These are phyloP conservation scores for Dactylellina drechsleri DNA, from an alignment of 2,329 filamentous ascomycete species.

Conservation along the genomic window DNA sequence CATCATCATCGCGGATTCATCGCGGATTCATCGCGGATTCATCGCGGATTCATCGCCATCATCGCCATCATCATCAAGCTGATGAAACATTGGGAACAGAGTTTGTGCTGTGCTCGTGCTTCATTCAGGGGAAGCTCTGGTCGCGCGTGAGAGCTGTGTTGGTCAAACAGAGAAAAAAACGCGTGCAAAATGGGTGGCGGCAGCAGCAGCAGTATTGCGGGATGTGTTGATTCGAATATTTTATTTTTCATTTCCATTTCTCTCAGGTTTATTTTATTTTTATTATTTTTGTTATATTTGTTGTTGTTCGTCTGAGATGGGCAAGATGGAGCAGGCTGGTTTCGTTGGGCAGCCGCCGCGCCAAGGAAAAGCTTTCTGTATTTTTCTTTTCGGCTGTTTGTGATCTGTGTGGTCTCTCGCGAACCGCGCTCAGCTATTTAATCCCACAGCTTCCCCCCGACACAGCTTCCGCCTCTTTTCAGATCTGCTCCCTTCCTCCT, in stretches of 20 bases:
- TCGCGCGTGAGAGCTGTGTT: not conserved
- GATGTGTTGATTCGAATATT: slow-evolving; percentile 18
- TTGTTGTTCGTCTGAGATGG: slow-evolving; percentile 29
- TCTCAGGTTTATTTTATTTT: not conserved
- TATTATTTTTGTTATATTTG: slow-evolving; percentile 5
- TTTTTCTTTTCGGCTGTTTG: slow-evolving; percentile 13
- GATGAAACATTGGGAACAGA: not conserved
- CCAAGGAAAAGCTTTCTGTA: slow-evolving; percentile 11
- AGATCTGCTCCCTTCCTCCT: slow-evolving; percentile 55
- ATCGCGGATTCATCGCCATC: no score
- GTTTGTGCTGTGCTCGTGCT: not conserved
- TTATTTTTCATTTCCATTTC: slow-evolving; percentile 14
- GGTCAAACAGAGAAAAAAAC: not conserved
- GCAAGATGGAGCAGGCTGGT: no score
- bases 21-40: no score
- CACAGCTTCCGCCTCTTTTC: slow-evolving; percentile 58
- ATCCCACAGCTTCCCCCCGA: slow-evolving; percentile 55
- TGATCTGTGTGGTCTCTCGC: slow-evolving; percentile 50
- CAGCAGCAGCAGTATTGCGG: not conserved
- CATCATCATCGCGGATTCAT: no score
- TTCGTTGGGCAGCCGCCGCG: slow-evolving; percentile 42
- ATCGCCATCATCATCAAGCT: no score
- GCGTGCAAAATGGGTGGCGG: not conserved
- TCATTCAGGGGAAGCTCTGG: not conserved
- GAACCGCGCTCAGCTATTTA: slow-evolving; percentile 47